Conservation (phyloP, 176 grass and related monocot species). For the Pharus latifolius region DNA sequence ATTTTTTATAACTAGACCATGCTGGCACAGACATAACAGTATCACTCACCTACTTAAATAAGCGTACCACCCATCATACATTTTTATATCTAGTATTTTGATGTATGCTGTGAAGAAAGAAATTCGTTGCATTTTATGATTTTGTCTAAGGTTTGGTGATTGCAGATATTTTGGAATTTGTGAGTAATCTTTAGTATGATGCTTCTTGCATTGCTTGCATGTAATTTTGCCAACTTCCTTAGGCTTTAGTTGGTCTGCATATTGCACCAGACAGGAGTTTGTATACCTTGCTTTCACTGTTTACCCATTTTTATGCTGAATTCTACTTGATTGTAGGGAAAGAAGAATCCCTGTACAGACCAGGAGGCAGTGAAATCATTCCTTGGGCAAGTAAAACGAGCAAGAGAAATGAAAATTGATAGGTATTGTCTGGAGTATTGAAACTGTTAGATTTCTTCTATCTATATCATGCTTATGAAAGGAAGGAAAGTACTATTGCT, state of each 20-base stretch:
- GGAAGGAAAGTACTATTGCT: not conserved
- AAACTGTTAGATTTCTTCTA: not conserved
- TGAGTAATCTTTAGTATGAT: not conserved
- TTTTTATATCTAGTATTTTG: too few relatives aligned
- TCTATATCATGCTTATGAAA: not conserved
- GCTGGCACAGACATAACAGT: too few relatives aligned
- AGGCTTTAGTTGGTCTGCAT: not conserved
- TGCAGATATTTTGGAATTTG: not conserved
- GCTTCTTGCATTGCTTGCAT: not conserved
- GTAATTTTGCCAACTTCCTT: not conserved
- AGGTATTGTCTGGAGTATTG: slow-evolving; percentile 25
- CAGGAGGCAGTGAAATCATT: slow-evolving; percentile 55
- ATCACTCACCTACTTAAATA: too few relatives aligned
- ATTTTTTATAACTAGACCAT: not conserved
- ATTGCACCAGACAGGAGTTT: not conserved
- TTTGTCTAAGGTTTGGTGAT: too few relatives aligned
- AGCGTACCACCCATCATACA: too few relatives aligned
- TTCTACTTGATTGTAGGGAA: slow-evolving; percentile 62
- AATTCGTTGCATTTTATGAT: too few relatives aligned
- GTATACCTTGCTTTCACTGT: not conserved
- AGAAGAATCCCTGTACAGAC: slow-evolving; percentile 88
- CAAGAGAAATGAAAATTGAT: slow-evolving; percentile 78
- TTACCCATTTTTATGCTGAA: not conserved
- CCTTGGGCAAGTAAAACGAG: slow-evolving; percentile 46
- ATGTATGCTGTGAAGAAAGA: not conserved